Conservation (phyloP, 768 basidiomycete genomes). For the Mycena vitilis region DNA sequence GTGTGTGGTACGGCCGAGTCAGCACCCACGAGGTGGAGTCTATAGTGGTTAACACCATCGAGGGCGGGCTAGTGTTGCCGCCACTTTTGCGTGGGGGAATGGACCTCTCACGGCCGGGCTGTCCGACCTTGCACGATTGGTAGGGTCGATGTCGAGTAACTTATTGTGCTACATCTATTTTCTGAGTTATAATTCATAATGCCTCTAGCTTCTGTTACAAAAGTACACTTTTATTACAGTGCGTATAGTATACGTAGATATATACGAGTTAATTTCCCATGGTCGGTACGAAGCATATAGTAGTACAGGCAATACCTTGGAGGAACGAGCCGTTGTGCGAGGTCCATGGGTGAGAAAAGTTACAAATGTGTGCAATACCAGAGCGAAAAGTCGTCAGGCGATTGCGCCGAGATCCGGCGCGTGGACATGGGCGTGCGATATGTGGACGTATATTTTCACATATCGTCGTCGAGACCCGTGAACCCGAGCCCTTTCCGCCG, state of each 20-base stretch:
- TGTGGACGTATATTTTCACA: constrained; percentile 25
- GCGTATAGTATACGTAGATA: constrained; percentile 17
- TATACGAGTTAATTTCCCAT: constrained; percentile 23
- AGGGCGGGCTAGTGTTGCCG: constrained; percentile 78
- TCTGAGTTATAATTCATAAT: constrained; percentile 18
- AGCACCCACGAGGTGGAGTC: constrained; percentile 89
- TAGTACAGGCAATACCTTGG: constrained; percentile 12
- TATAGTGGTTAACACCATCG: constrained; percentile 88
- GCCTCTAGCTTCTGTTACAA: constrained; percentile 13
- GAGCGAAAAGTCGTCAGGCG: constrained; percentile 3
- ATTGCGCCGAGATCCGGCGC: constrained; percentile 6
- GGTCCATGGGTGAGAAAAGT: constrained; percentile 13
- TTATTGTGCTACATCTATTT: not conserved
- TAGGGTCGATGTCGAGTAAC: constrained; percentile 43
- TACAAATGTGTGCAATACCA: constrained; percentile 31
- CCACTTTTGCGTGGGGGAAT: constrained; percentile 88
- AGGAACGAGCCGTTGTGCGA: not conserved
- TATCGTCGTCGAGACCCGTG: constrained; percentile 53
- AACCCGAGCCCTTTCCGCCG: constrained; percentile 61
- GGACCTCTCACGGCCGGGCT: constrained; percentile 79
- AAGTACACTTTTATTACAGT: constrained; percentile 27
- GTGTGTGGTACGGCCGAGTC: constrained; percentile 95
- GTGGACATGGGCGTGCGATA: constrained; percentile 6
- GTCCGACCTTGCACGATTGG: constrained; percentile 79
- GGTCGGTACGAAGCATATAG: constrained; percentile 24